Evolutionary conservation across 441 rosid species (phyloP).

Genomic region (Erodium chrysanthum): DNA sequence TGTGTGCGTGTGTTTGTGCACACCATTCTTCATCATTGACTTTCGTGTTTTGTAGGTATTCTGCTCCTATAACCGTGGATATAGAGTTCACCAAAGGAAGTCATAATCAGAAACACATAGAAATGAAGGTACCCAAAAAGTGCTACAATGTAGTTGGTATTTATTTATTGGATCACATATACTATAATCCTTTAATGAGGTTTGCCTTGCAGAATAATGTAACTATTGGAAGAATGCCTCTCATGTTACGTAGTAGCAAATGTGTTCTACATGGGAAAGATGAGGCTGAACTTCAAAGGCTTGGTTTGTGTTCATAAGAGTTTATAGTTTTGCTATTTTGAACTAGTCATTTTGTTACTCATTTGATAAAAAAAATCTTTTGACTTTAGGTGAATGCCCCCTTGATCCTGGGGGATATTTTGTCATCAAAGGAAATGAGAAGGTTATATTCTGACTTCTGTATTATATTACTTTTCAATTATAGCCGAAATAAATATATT

Average conservation of each 20-base stretch:
- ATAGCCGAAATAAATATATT: neutral
- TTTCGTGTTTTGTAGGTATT: constrained; percentile 42
- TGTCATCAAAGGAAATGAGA: constrained; percentile 78
- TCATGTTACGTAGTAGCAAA: constrained; percentile 76
- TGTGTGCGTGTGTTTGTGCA: neutral
- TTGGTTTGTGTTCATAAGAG: constrained; percentile 44
- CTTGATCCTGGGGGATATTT: constrained; percentile 97
- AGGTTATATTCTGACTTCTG: constrained; percentile 35
- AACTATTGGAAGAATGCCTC: constrained; percentile 75
- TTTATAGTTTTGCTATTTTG: constrained; percentile 10
- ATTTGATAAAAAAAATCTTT: constrained; percentile 17
- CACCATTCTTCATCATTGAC: neutral
- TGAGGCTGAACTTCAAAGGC: constrained; percentile 83
- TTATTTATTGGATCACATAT: neutral
- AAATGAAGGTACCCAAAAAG: constrained; percentile 39
- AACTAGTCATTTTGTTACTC: neutral
- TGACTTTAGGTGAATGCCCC: constrained; percentile 79
- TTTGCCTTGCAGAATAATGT: constrained; percentile 46
- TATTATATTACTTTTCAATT: neutral
- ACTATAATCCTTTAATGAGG: neutral
- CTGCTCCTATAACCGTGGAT: constrained; percentile 72
- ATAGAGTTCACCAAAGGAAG: constrained; percentile 62
- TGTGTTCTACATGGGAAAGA: constrained; percentile 69
- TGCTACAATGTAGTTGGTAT: neutral
- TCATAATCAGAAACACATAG: constrained; percentile 30